Conservation (phyloP, 164 flowering plant species). For the Liriodendron chinense region DNA sequence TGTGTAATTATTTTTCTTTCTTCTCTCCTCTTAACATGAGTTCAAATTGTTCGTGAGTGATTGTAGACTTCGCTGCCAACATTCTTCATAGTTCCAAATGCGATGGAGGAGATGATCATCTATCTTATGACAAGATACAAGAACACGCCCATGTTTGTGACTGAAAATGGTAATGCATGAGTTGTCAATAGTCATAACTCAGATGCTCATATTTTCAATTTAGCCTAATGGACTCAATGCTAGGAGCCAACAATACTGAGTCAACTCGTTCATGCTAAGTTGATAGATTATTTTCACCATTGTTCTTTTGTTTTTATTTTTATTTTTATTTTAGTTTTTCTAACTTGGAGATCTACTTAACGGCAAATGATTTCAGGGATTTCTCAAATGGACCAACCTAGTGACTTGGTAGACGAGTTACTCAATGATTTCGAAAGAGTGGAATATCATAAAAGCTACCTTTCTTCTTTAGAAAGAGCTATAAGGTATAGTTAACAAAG, state of each 20-base stretch:
- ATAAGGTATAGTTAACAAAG: constrained; percentile 34
- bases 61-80: constrained; percentile 31
- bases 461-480: constrained; percentile 39
- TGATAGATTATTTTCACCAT: background rate
- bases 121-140: constrained; percentile 48
- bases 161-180: constrained; percentile 53
- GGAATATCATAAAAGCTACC: constrained; percentile 40
- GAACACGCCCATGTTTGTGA: constrained; percentile 47
- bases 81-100: constrained; percentile 51
- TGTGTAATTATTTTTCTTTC: too few species aligned
- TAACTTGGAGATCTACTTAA: background rate
- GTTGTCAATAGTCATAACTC: background rate
- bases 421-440: constrained; percentile 41
- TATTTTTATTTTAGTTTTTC: background rate
- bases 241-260: background rate
- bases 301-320: too few species aligned
- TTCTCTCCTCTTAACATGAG: too few species aligned
- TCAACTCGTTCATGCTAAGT: background rate
- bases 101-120: constrained; percentile 43
- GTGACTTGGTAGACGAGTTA: constrained; percentile 6
- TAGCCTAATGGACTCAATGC: background rate
- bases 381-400: constrained; percentile 13
- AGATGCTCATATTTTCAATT: background rate
- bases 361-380: constrained; percentile 18
- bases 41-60: too few species aligned